Evolutionary conservation across 371 early-diverging fungal species (phyloP).

Genomic region (Batkoa obscura): DNA sequence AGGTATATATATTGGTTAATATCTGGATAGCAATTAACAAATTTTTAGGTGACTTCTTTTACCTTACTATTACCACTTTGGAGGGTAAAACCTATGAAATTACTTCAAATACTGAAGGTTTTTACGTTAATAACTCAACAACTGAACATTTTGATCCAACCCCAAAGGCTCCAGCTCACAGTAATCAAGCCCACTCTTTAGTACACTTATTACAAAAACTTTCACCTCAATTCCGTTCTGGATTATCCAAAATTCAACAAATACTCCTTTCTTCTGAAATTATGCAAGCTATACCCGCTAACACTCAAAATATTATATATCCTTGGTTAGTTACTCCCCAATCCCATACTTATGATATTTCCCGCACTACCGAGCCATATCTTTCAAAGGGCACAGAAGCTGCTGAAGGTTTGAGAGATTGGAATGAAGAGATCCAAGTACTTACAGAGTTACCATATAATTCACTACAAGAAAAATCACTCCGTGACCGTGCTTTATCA

Average conservation of each 20-base stretch:
- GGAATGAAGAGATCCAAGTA: constrained; percentile 90
- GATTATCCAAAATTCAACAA: constrained; percentile 44
- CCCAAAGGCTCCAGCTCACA: constrained; percentile 20
- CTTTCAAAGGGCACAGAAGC: constrained; percentile 44
- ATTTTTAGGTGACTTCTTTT: constrained; percentile 57
- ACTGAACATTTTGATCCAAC: constrained; percentile 51
- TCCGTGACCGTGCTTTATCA: constrained; percentile 64
- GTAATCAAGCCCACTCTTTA: constrained; percentile 39
- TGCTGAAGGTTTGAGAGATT: constrained; percentile 65
- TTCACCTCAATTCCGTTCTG: constrained; percentile 45
- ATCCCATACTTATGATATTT: constrained; percentile 33
- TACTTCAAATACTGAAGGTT: constrained; percentile 63
- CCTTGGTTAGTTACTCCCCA: constrained; percentile 62
- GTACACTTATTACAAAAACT: constrained; percentile 40
- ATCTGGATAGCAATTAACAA: background rate
- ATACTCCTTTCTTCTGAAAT: constrained; percentile 49
- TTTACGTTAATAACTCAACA: constrained; percentile 67
- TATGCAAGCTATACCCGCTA: constrained; percentile 53
- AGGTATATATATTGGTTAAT: constrained; percentile 16
- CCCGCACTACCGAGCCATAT: constrained; percentile 42
- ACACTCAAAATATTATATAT: constrained; percentile 40
- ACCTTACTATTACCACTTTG: constrained; percentile 58
- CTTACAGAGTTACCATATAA: constrained; percentile 63
- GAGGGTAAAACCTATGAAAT: constrained; percentile 66
- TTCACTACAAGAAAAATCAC: constrained; percentile 63